phyloP scores from a whole-genome alignment of 2,329 filamentous ascomycete genomes.

The Ophiostoma himal-ulmi region DNA sequence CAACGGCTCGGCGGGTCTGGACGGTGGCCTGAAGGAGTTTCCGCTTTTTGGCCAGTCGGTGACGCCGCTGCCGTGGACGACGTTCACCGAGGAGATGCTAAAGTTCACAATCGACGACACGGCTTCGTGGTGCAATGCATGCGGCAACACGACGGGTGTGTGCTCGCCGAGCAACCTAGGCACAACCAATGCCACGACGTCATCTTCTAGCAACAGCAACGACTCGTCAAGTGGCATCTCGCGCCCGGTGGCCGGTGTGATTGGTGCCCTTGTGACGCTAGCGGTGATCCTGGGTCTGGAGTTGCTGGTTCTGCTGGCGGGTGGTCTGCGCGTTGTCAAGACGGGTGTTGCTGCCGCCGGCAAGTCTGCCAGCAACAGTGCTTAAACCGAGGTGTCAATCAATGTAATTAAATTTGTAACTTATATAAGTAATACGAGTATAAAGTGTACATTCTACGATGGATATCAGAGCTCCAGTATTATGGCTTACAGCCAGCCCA shows the following conservation, averaged over 20 bases:
- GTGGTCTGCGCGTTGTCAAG: conserved; percentile 44
- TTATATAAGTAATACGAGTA: not conserved
- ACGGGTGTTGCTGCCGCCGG: conserved; percentile 31
- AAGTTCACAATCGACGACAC: conserved; percentile 62
- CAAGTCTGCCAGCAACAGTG: conserved; percentile 21
- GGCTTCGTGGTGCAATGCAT: conserved; percentile 65
- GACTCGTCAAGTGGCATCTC: conserved; percentile 48
- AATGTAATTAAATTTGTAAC: not conserved
- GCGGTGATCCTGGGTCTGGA: conserved; percentile 44
- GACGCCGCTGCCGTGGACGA: conserved; percentile 57
- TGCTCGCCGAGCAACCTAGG: conserved; percentile 46
- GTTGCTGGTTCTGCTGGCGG: conserved; percentile 39
- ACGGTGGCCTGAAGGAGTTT: conserved; percentile 46
- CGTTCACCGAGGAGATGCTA: conserved; percentile 59
- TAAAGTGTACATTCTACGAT: too few species aligned
- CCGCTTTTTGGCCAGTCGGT: conserved; percentile 56
- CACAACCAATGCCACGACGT: conserved; percentile 26
- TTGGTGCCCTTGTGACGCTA: conserved; percentile 63
- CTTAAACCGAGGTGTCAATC: not conserved
- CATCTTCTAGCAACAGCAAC: conserved; percentile 26
- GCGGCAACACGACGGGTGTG: conserved; percentile 63
- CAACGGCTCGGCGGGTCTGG: conserved; percentile 50
- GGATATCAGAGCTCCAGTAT: conserved; percentile 6
- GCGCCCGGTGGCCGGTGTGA: conserved; percentile 70
- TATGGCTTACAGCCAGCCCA: not conserved